Percentiles rank a stretch among this genome's conserved stretches.
phyloP scores from a whole-genome alignment of 1,284 basidiomycete species.

The Mycena citricolor region DNA sequence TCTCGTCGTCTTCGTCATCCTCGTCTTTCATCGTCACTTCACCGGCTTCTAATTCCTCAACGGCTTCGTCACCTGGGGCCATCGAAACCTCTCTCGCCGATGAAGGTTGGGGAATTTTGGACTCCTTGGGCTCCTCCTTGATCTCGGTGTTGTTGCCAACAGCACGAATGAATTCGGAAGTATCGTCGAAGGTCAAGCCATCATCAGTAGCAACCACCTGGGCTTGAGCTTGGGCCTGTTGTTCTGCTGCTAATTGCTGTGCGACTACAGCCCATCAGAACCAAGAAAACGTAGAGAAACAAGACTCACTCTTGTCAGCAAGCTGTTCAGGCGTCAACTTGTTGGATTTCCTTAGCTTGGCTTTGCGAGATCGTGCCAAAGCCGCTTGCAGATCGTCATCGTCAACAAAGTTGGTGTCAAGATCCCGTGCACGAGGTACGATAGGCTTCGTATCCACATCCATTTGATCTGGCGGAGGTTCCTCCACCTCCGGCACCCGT shows the following conservation, averaged over 20 bases:
- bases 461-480: slow-evolving; percentile 60
- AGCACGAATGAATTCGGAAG: slow-evolving; percentile 93
- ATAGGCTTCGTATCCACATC: slow-evolving; percentile 73
- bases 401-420: slow-evolving; percentile 90
- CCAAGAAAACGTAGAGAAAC: slow-evolving; percentile 7
- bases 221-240: slow-evolving; percentile 54
- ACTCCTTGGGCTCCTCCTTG: slow-evolving; percentile 54
- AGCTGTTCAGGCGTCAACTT: slow-evolving; percentile 85
- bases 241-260: slow-evolving; percentile 62
- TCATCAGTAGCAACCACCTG: slow-evolving; percentile 51
- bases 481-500: slow-evolving; percentile 64
- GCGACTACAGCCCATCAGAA: slow-evolving; percentile 50
- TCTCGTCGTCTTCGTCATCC: slow-evolving; percentile 57
- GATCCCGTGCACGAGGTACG: slow-evolving; percentile 61
- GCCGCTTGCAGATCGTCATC: slow-evolving; percentile 98
- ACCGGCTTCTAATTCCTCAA: slow-evolving; percentile 79
- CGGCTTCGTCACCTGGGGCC: slow-evolving; percentile 57
- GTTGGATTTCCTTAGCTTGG: slow-evolving; percentile 76
- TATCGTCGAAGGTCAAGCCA: slow-evolving; percentile 91
- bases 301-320: slow-evolving; percentile 69
- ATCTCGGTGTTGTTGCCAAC: slow-evolving; percentile 69
- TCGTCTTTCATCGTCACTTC: slow-evolving; percentile 78
- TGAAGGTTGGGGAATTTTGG: slow-evolving; percentile 41
- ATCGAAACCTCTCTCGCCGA: slow-evolving; percentile 55
- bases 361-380: slow-evolving; percentile 81